Base-by-base conservation (phyloP, 768 basidiomycete species). In the Leucocoprinus leucothites region DNA sequence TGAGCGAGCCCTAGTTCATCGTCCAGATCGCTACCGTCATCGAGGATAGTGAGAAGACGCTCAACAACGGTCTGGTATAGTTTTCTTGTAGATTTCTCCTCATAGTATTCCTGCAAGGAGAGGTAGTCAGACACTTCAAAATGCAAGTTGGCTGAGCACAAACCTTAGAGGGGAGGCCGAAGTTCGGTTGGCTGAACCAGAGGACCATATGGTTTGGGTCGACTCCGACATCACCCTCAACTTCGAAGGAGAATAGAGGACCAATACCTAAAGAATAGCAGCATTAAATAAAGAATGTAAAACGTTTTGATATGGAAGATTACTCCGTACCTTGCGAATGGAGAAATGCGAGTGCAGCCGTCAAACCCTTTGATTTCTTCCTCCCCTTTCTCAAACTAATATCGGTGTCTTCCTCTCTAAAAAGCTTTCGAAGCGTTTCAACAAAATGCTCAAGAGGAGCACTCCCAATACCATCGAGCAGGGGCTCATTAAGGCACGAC, bases 111-210 rank as follows among this genome's bases (percentile, higher is more conserved):
- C 87, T 93, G 59, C 38, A 3, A n/a, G n/a, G 14, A 38, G 38
- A 38, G 38, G 7, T 3, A 38, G 9, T 8, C 16, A 8, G 16
- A 38, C 4, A 13, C 4, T 38, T n/a, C 31, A 31, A 8, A n/a
- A n/a, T n/a, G 3, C 4, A 4, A 38, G 14, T 38, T 13, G 4
- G 16, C 5, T 54, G 52, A 7, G 28, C 53, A 52, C 63, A 35
- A 50, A 89, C 91, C 80, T 94, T 95, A 14, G 94, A 85, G 1
- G 93, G 94, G 11, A 97, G 83, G 40, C 92, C 91, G 13, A 96
- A 74, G 7, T 70, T 73, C 2, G 89, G 81, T 65, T 97, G 94
- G 60, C 80, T 87, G 63, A 96, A 86, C 89, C 89, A 94, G 13
- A 94, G 75, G 0, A 80, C 79, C 85, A 96, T 93, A 48, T 78